phyloP scores from a whole-genome alignment of 164 flowering plant species.

The Cinnamomum micranthum region DNA sequence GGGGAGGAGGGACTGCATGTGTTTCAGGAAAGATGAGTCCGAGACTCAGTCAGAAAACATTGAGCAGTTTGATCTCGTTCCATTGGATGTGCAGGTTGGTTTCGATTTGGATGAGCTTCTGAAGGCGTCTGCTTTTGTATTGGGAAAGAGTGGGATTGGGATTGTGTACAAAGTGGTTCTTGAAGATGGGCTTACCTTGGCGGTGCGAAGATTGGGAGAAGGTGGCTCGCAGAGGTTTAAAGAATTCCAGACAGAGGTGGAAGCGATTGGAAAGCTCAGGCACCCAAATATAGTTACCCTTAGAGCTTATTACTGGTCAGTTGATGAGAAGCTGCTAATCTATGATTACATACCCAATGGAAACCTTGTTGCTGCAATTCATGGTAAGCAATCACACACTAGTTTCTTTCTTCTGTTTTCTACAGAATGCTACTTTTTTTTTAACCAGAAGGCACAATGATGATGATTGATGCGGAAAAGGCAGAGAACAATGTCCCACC shows the following conservation, averaged over 20 bases:
- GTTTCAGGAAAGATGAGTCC: slow-evolving; percentile 82
- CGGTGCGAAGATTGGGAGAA: slow-evolving; percentile 91
- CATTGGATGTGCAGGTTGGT: slow-evolving; percentile 62
- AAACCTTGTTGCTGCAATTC: slow-evolving; percentile 73
- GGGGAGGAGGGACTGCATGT: slow-evolving; percentile 58
- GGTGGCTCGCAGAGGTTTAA: slow-evolving; percentile 91
- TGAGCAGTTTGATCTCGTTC: slow-evolving; percentile 83
- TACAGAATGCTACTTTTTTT: background rate
- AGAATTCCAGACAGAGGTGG: slow-evolving; percentile 89
- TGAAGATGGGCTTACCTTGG: slow-evolving; percentile 75
- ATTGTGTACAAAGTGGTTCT: slow-evolving; percentile 96
- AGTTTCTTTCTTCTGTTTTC: background rate
- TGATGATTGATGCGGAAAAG: background rate
- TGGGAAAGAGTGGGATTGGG: slow-evolving; percentile 94
- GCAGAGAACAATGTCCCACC: background rate
- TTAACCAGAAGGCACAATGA: background rate
- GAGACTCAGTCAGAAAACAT: slow-evolving; percentile 69
- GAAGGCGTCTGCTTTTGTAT: slow-evolving; percentile 87
- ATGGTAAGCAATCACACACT: slow-evolving; percentile 43
- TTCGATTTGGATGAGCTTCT: slow-evolving; percentile 92
- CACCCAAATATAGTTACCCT: slow-evolving; percentile 78
- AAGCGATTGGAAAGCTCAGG: slow-evolving; percentile 83
- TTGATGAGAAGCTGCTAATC: slow-evolving; percentile 88
- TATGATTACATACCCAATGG: slow-evolving; percentile 80
- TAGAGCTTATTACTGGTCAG: slow-evolving; percentile 92